phyloP scores from a whole-genome alignment of 176 grass and related monocot species.

The Pharus latifolius region DNA sequence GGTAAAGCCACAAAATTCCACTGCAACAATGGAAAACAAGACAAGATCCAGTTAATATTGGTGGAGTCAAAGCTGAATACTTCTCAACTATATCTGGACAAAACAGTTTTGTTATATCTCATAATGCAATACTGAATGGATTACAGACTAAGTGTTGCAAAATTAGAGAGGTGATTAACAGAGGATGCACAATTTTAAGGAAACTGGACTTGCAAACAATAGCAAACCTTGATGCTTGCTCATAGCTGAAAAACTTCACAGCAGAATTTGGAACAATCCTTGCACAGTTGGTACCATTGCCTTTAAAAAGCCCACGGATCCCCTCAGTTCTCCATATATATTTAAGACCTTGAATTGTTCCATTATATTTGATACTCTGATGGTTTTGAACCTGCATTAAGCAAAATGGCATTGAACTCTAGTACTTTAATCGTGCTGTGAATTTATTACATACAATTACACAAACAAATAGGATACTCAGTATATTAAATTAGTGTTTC shows the following conservation, averaged over 20 bases:
- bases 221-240: conserved; percentile 81
- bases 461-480: not conserved
- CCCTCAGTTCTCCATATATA: conserved; percentile 94
- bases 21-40: conserved; percentile 34
- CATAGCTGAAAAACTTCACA: conserved; percentile 98
- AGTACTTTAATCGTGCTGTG: not conserved
- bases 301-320: conserved; percentile 88
- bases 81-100: conserved; percentile 25
- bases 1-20: conserved; percentile 84
- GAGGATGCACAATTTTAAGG: not conserved
- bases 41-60: not conserved
- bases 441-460: not conserved
- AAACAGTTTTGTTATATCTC: conserved; percentile 9
- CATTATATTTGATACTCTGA: conserved; percentile 96
- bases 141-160: conserved; percentile 20
- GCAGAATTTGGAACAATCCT: conserved; percentile 97
- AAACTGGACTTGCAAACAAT: not conserved
- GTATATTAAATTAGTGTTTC: not conserved
- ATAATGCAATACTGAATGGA: not conserved
- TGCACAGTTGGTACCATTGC: conserved; percentile 97
- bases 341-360: conserved; percentile 94
- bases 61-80: not conserved
- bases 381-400: conserved; percentile 84
- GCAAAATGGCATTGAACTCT: not conserved
- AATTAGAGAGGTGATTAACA: not conserved